phyloP scores from a whole-genome alignment of 352 stramenopile genomes.

The Aphanomyces invadans region DNA sequence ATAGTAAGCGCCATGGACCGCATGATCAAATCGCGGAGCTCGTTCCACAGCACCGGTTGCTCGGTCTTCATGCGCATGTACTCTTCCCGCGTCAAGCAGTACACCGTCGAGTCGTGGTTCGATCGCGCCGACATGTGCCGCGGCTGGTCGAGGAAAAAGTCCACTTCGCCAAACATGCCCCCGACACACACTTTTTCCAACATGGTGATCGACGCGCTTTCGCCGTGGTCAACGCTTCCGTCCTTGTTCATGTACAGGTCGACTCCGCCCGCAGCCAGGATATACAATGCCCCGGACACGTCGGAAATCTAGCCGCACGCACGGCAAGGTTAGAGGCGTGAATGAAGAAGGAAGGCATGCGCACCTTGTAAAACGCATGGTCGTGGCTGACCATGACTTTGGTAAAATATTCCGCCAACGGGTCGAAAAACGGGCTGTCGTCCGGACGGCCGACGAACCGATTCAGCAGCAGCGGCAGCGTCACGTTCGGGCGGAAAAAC shows the following conservation, averaged over 20 bases:
- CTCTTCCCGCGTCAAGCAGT: conserved; percentile 52
- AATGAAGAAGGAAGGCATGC: too few relatives aligned
- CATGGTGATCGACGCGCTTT: conserved; percentile 42
- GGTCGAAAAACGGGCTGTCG: conserved; percentile 52
- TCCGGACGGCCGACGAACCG: conserved; percentile 73
- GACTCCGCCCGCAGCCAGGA: conserved; percentile 61
- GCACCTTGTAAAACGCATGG: conserved; percentile 69
- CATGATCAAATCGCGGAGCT: conserved; percentile 74
- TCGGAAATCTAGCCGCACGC: conserved; percentile 30
- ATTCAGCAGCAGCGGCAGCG: conserved; percentile 59
- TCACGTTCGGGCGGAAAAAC: conserved; percentile 35
- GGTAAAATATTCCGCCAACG: conserved; percentile 55
- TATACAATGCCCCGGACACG: conserved; percentile 59
- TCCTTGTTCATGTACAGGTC: conserved; percentile 74
- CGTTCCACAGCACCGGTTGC: conserved; percentile 53
- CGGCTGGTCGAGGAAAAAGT: conserved; percentile 72
- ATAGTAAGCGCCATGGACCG: conserved; percentile 62
- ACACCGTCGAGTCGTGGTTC: conserved; percentile 50
- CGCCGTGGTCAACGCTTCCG: conserved; percentile 33
- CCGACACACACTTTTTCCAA: conserved; percentile 65
- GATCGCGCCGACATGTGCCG: conserved; percentile 53
- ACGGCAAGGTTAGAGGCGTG: too few relatives aligned
- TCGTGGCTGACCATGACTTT: conserved; percentile 44
- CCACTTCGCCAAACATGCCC: conserved; percentile 80
- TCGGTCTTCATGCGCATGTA: conserved; percentile 59